A percentile compares a stretch with the other conserved stretches of the same genome.
phyloP scores from a whole-genome alignment of 208 protist species.

The Acanthamoeba lenticulata region DNA sequence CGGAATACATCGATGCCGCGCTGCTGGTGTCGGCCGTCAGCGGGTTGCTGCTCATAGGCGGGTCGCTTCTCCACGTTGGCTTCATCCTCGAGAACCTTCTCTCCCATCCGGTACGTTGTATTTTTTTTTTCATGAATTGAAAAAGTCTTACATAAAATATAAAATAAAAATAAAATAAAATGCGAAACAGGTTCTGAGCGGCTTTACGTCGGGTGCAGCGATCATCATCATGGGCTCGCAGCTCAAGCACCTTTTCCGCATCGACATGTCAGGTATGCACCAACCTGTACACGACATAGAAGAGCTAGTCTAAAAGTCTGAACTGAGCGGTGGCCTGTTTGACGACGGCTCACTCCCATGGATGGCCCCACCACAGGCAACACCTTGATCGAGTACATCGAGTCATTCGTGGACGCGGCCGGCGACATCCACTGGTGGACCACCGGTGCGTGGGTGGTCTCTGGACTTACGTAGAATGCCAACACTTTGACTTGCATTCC shows the following conservation, averaged over 20 bases:
- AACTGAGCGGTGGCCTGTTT: too few relatives aligned
- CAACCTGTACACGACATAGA: not conserved
- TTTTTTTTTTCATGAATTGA: too few relatives aligned
- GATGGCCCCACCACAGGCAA: not conserved
- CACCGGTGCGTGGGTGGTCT: not conserved
- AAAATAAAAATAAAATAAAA: too few relatives aligned
- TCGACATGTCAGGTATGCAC: not conserved
- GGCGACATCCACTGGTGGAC: conserved; percentile 17
- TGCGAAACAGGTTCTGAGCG: conserved; percentile 4
- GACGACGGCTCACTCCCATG: too few relatives aligned
- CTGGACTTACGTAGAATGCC: not conserved
- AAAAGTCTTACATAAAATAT: too few relatives aligned
- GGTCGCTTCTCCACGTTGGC: not conserved
- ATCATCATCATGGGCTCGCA: conserved; percentile 41
- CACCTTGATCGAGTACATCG: conserved; percentile 27
- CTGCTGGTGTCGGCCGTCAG: not conserved
- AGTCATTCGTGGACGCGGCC: not conserved
- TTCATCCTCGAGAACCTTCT: conserved; percentile 52
- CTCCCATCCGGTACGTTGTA: conserved; percentile 37
- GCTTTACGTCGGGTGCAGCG: conserved; percentile 24
- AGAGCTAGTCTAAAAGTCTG: too few relatives aligned
- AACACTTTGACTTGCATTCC: not conserved
- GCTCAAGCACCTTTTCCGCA: conserved; percentile 4
- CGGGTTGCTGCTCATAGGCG: not conserved
- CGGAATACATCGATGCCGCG: not conserved